These are phyloP conservation scores for Raffaelea arxii DNA, from an alignment of 2,329 filamentous ascomycete species.

Conservation along the genomic window DNA sequence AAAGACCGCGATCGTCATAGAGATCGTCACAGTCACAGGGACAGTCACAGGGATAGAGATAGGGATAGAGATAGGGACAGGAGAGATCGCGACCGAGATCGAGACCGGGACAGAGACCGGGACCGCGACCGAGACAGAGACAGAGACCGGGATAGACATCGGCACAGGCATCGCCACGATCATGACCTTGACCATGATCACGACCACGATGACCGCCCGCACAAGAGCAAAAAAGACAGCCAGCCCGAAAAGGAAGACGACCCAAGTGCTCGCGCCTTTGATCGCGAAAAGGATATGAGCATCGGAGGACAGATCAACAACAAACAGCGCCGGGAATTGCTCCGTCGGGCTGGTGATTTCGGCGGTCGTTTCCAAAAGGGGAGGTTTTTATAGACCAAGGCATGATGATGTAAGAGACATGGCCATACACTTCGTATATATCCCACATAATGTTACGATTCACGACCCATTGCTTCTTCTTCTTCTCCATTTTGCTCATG, in stretches of 20 bases:
- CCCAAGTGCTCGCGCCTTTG: slow-evolving; percentile 79
- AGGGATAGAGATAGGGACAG: not conserved
- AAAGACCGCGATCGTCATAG: not conserved
- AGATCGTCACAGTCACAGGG: not conserved
- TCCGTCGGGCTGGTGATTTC: slow-evolving; percentile 73
- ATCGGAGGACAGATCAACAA: slow-evolving; percentile 61
- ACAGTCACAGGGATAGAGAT: not conserved
- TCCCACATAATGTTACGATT: too few species aligned
- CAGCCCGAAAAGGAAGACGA: slow-evolving; percentile 55
- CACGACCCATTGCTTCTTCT: too few species aligned
- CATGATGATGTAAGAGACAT: not conserved
- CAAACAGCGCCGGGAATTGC: slow-evolving; percentile 65
- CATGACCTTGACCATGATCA: not conserved
- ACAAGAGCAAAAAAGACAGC: not conserved
- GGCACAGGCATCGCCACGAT: not conserved
- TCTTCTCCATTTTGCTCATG: too few species aligned
- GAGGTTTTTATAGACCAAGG: slow-evolving; percentile 42
- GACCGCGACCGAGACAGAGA: not conserved
- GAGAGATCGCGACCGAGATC: not conserved
- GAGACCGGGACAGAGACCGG: not conserved
- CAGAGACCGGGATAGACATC: not conserved
- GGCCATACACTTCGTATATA: too few species aligned
- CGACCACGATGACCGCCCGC: not conserved
- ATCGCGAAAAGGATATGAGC: slow-evolving; percentile 89
- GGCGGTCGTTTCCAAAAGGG: slow-evolving; percentile 73